Evolutionary conservation across 225 moss, liverwort and hornwort genomes (phyloP).

Genomic region (Polytrichum formosum): DNA sequence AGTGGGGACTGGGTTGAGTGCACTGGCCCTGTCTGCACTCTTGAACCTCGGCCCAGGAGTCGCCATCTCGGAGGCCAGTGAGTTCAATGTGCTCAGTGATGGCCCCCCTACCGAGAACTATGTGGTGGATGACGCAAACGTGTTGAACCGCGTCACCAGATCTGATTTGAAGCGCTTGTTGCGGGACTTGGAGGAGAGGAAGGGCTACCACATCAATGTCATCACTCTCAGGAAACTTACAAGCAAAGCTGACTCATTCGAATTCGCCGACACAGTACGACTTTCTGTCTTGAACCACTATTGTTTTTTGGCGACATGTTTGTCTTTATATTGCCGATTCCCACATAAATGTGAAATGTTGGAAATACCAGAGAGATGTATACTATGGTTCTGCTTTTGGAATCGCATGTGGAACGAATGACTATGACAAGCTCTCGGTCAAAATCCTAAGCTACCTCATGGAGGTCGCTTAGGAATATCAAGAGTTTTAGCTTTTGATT

Average conservation of each 20-base stretch:
- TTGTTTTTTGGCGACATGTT: neutral
- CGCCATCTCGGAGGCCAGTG: constrained; percentile 54
- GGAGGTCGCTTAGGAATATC: no score
- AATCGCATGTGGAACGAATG: no score
- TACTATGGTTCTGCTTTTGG: no score
- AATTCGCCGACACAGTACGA: constrained; percentile 78
- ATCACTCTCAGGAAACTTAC: constrained; percentile 87
- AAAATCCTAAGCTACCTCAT: no score
- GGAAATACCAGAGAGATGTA: no score
- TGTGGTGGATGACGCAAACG: constrained; percentile 84
- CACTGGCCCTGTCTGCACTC: constrained; percentile 41
- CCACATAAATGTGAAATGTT: no score
- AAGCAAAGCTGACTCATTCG: constrained; percentile 83
- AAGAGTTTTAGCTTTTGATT: no score
- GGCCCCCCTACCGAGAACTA: constrained; percentile 67
- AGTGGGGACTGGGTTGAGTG: constrained; percentile 44
- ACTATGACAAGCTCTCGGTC: no score
- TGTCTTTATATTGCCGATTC: no score
- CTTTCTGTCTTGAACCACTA: neutral
- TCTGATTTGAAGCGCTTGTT: constrained; percentile 80
- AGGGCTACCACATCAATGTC: constrained; percentile 77
- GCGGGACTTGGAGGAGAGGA: constrained; percentile 72
- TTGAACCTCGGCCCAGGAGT: constrained; percentile 31
- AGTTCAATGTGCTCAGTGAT: constrained; percentile 65
- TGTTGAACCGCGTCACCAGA: constrained; percentile 91